Evolutionary conservation across 441 rosid species (phyloP).

Genomic region (Sinapis alba): DNA sequence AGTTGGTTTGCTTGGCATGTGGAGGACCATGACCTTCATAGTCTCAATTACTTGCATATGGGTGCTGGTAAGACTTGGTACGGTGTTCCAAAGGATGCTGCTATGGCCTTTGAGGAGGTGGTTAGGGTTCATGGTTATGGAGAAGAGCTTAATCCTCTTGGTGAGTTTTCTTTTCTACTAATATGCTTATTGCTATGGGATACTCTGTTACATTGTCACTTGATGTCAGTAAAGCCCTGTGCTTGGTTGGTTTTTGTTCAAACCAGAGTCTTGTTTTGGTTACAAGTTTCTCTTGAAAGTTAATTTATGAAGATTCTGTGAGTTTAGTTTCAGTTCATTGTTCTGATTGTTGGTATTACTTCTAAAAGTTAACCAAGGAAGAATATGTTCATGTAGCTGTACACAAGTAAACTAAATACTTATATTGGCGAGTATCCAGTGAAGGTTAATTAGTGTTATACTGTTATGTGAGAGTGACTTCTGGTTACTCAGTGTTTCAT

Average conservation of each 20-base stretch:
- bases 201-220: conserved; percentile 35
- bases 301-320: background rate
- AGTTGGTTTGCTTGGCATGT: conserved; percentile 99
- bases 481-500: background rate
- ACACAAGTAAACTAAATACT: background rate
- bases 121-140: conserved; percentile 95
- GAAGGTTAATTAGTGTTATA: background rate
- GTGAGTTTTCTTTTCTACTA: conserved; percentile 48
- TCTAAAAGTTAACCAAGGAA: background rate
- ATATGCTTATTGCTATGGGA: conserved; percentile 42
- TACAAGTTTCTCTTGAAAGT: background rate
- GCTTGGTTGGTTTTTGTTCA: conserved; percentile 1
- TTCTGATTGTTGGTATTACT: conserved; percentile 2
- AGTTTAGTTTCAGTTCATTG: background rate
- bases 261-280: background rate
- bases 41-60: conserved; percentile 97
- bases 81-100: conserved; percentile 93
- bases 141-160: conserved; percentile 94
- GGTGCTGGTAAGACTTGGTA: conserved; percentile 99
- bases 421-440: conserved; percentile 15
- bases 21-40: conserved; percentile 96
- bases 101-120: conserved; percentile 93
- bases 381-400: background rate
- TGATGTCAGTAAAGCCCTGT: background rate
- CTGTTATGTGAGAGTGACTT: background rate